Conservation (phyloP, 805 yeast genomes). For the Cephaloascus albidus region DNA sequence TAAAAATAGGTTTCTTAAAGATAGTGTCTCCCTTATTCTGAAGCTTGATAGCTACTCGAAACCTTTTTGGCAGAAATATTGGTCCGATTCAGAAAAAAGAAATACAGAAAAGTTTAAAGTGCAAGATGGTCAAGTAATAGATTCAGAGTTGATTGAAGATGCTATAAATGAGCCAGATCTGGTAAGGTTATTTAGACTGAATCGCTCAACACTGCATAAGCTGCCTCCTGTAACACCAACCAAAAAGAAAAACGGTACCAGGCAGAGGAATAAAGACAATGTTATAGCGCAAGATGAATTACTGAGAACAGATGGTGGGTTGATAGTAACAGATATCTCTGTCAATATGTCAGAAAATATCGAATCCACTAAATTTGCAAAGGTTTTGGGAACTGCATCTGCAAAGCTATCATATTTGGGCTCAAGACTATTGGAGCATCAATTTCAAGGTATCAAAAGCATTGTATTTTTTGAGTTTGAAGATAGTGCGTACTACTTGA, state of each 20-base stretch:
- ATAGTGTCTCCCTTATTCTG: conserved; percentile 14
- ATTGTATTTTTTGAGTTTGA: conserved; percentile 64
- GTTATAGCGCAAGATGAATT: conserved; percentile 5
- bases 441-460: conserved; percentile 35
- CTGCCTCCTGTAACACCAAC: conserved; percentile 12
- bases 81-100: conserved; percentile 32
- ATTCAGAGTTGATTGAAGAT: conserved; percentile 16
- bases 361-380: conserved; percentile 21
- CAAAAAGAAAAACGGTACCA: conserved; percentile 3
- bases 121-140: conserved; percentile 22
- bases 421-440: conserved; percentile 44
- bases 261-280: conserved; percentile 1
- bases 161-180: conserved; percentile 8
- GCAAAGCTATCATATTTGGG: conserved; percentile 54
- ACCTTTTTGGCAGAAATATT: conserved; percentile 45
- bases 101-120: conserved; percentile 25
- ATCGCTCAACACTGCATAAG: conserved; percentile 15
- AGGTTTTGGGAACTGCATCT: conserved; percentile 53
- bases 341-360: conserved; percentile 11
- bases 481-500: conserved; percentile 58
- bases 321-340: conserved; percentile 6
- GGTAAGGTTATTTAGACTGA: conserved; percentile 1
- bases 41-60: conserved; percentile 23
- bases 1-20: conserved; percentile 36
- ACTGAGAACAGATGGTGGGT: conserved; percentile 11